Percentiles rank a stretch among this genome's conserved stretches.
Evolutionary conservation across 306 rosid genomes (phyloP).

Genomic region (Heteromeles arbutifolia): DNA sequence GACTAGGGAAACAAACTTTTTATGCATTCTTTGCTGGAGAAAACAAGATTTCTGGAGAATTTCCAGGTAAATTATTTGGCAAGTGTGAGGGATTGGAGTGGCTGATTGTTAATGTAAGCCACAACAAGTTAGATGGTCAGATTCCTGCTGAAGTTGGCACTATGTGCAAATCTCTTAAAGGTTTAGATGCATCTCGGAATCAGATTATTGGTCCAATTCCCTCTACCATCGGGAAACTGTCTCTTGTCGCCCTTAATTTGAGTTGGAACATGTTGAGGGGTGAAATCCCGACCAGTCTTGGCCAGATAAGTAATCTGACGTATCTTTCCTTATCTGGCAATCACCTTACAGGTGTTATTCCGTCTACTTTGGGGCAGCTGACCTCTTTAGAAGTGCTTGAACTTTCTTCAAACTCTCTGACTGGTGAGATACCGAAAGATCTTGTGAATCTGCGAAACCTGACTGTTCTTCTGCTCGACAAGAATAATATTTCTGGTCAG

Average conservation of each 20-base stretch:
- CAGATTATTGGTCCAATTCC: conserved; percentile 54
- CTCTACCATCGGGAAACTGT: conserved; percentile 32
- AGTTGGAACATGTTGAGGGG: conserved; percentile 63
- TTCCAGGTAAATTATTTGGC: conserved; percentile 56
- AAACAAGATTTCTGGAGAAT: conserved; percentile 52
- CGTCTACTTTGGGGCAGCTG: conserved; percentile 59
- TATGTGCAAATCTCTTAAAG: conserved; percentile 50
- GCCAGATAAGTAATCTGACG: conserved; percentile 47
- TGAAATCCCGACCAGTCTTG: conserved; percentile 51
- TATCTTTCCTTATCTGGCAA: conserved; percentile 68
- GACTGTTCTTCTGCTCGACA: conserved; percentile 59
- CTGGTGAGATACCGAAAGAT: conserved; percentile 71
- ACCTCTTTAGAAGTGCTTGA: conserved; percentile 58
- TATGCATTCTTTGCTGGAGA: conserved; percentile 59
- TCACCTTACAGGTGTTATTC: conserved; percentile 56
- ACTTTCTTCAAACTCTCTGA: conserved; percentile 62
- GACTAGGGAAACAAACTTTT: conserved; percentile 34
- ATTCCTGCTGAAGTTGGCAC: conserved; percentile 46
- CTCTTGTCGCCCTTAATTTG: conserved; percentile 61
- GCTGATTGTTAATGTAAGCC: conserved; percentile 61
- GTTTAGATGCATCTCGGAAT: conserved; percentile 74
- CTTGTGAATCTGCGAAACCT: conserved; percentile 56
- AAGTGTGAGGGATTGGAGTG: conserved; percentile 52
- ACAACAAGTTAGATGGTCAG: conserved; percentile 48
- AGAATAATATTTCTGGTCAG: conserved; percentile 73